These are phyloP conservation scores for Tuber magnatum DNA, from an alignment of 495 filamentous ascomycete genomes.

Conservation along the genomic window DNA sequence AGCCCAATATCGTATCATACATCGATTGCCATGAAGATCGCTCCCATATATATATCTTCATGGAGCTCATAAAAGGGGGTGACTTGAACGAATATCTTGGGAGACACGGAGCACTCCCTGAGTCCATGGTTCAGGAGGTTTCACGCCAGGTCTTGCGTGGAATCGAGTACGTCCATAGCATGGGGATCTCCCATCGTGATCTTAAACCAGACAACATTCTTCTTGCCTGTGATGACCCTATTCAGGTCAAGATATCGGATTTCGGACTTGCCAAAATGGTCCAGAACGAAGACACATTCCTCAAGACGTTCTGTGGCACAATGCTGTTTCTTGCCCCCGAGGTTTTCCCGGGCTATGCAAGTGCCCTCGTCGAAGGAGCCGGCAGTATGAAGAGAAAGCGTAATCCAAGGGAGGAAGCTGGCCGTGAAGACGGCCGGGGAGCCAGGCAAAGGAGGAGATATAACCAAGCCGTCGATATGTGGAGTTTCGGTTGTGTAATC, in stretches of 20 bases:
- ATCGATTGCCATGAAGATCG: constrained; percentile 74
- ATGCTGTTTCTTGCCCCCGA: constrained; percentile 93
- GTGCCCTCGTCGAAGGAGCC: constrained; percentile 16
- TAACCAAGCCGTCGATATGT: constrained; percentile 83
- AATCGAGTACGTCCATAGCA: constrained; percentile 75
- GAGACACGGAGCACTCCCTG: constrained; percentile 54
- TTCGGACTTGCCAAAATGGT: constrained; percentile 93
- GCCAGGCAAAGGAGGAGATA: constrained; percentile 54
- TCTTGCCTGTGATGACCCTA: constrained; percentile 61
- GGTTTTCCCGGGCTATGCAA: constrained; percentile 73
- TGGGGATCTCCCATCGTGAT: constrained; percentile 88
- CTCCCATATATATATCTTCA: constrained; percentile 74
- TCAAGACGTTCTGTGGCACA: constrained; percentile 94
- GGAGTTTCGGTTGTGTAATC: constrained; percentile 86
- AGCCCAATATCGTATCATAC: constrained; percentile 88
- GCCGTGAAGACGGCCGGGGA: constrained; percentile 49
- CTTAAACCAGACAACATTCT: constrained; percentile 98
- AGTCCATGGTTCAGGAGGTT: constrained; percentile 61
- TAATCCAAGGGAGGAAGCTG: constrained; percentile 30
- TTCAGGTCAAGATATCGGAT: constrained; percentile 84
- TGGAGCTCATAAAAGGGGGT: constrained; percentile 84
- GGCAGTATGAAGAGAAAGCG: constrained; percentile 33
- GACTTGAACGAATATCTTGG: constrained; percentile 70
- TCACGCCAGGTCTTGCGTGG: constrained; percentile 71
- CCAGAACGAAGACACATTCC: constrained; percentile 75